These are phyloP conservation scores for Starmera dryadoides DNA, from an alignment of 805 yeast species.

Conservation along the genomic window DNA sequence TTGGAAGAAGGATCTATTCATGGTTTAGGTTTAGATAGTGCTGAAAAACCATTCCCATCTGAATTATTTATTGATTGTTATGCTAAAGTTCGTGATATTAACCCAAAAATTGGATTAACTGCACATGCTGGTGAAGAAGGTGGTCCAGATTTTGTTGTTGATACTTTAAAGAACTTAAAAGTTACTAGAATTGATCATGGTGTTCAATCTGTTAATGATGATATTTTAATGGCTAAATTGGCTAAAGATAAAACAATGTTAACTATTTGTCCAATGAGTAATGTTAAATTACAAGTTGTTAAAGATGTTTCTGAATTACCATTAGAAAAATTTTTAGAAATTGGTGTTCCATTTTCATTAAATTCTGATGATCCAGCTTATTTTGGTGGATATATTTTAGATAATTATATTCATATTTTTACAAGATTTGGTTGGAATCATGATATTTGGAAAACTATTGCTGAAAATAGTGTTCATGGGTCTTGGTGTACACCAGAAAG, in stretches of 20 bases:
- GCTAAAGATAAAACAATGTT: conserved; percentile 50
- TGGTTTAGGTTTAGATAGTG: conserved; percentile 78
- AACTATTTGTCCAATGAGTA: conserved; percentile 73
- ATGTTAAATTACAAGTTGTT: conserved; percentile 70
- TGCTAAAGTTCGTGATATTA: conserved; percentile 34
- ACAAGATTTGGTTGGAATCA: conserved; percentile 54
- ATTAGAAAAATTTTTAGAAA: conserved; percentile 49
- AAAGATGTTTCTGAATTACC: conserved; percentile 63
- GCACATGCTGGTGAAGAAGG: conserved; percentile 94
- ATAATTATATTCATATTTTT: conserved; percentile 64
- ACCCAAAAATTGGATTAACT: conserved; percentile 54
- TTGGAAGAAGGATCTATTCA: conserved; percentile 52
- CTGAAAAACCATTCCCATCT: conserved; percentile 77
- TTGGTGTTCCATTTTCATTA: conserved; percentile 62
- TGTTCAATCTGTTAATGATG: conserved; percentile 52
- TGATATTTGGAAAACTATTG: conserved; percentile 57
- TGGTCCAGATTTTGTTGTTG: conserved; percentile 57
- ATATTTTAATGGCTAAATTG: conserved; percentile 46
- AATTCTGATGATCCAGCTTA: conserved; percentile 80
- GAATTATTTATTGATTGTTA: conserved; percentile 60
- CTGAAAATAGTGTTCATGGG: conserved; percentile 59
- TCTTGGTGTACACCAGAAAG: conserved; percentile 68
- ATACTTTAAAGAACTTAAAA: conserved; percentile 49
- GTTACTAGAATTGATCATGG: conserved; percentile 80
- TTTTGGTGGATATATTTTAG: conserved; percentile 79